phyloP scores from a whole-genome alignment of 2,329 filamentous ascomycete genomes.

The Cladophialophora chaetospira region DNA sequence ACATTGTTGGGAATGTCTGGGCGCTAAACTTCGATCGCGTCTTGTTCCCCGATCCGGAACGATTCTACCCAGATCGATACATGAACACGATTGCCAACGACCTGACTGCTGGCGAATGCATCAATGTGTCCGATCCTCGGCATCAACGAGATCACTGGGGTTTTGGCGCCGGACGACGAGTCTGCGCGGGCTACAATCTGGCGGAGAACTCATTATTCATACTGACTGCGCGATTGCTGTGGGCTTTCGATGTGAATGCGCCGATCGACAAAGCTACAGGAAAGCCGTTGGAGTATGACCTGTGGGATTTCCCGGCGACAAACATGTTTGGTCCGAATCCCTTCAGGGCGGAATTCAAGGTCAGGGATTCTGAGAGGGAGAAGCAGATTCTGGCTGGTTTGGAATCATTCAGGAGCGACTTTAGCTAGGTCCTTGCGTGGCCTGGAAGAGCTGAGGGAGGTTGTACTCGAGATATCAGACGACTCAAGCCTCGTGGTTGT shows the following conservation, averaged over 20 bases:
- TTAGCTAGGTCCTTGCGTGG: background rate
- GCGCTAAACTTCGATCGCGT: constrained; percentile 50
- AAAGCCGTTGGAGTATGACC: background rate
- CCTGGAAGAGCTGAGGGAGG: background rate
- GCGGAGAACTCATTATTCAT: constrained; percentile 53
- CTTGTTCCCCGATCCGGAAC: constrained; percentile 33
- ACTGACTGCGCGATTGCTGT: constrained; percentile 45
- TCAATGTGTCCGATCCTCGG: constrained; percentile 1
- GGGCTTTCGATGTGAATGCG: constrained; percentile 17
- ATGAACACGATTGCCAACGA: constrained; percentile 1
- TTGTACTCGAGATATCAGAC: background rate
- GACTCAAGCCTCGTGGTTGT: no score
- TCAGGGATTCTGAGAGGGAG: constrained; percentile 7
- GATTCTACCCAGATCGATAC: constrained; percentile 40
- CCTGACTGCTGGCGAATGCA: constrained; percentile 34
- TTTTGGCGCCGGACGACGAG: constrained; percentile 47
- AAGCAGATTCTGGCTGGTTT: background rate
- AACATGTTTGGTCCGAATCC: constrained; percentile 16
- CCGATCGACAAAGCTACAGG: constrained; percentile 14
- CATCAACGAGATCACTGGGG: constrained; percentile 10
- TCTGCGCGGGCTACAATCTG: constrained; percentile 50
- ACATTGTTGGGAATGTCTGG: constrained; percentile 44
- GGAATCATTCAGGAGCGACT: constrained; percentile 6
- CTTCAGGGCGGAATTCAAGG: constrained; percentile 16
- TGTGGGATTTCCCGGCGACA: constrained; percentile 10